These are phyloP conservation scores for Thyridium curvatum DNA, from an alignment of 2,329 filamentous ascomycete genomes.

Conservation along the genomic window DNA sequence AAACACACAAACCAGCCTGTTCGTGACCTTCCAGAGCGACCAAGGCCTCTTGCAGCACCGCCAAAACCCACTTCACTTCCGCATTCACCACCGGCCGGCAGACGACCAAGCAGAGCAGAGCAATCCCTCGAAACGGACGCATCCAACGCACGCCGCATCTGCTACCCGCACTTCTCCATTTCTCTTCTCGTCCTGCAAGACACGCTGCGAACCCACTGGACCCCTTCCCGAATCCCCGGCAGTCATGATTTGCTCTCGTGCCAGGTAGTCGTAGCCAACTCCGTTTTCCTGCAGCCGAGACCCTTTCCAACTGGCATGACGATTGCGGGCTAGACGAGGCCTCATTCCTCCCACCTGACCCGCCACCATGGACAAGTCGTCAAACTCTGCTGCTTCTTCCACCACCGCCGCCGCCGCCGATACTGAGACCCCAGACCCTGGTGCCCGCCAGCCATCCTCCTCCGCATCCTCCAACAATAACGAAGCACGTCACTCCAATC, in stretches of 20 bases:
- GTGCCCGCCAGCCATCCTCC: slow-evolving; percentile 10
- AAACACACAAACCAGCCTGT: too few species aligned
- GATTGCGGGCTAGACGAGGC: slow-evolving; percentile 15
- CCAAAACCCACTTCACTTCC: too few species aligned
- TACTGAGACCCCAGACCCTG: slow-evolving; percentile 10
- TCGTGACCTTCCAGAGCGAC: too few species aligned
- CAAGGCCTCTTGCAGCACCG: too few species aligned
- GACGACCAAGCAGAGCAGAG: too few species aligned
- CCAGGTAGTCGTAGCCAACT: slow-evolving; percentile 9
- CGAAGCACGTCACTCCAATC: slow-evolving; percentile 1
- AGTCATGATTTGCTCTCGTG: slow-evolving; percentile 3
- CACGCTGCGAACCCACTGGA: too few species aligned
- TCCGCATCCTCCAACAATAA: slow-evolving; percentile 1
- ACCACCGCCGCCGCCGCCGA: slow-evolving; percentile 8
- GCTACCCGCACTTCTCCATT: too few species aligned
- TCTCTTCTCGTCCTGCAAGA: neutral
- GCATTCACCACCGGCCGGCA: too few species aligned
- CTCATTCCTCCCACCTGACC: slow-evolving; percentile 15
- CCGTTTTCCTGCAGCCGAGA: neutral
- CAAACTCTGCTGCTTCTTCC: slow-evolving; percentile 20
- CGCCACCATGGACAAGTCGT: slow-evolving; percentile 26
- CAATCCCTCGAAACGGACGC: too few species aligned
- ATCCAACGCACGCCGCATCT: too few species aligned
- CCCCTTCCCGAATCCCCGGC: too few species aligned
- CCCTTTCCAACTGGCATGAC: slow-evolving; percentile 11